Conservation (phyloP, 2,329 filamentous ascomycete species). For the Blastomyces parvus region DNA sequence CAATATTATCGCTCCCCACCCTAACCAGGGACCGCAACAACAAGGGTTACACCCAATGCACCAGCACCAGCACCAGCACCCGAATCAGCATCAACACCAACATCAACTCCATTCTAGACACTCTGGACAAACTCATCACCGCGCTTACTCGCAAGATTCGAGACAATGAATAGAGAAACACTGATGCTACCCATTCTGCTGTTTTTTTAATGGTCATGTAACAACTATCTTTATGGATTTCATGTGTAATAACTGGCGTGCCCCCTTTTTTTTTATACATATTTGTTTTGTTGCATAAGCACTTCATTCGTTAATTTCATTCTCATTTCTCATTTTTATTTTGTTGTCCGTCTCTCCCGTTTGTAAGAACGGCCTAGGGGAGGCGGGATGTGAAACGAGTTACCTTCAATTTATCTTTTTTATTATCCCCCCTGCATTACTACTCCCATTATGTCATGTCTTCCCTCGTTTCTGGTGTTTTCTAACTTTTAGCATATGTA, state of each 20-base stretch:
- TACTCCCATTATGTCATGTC: not conserved
- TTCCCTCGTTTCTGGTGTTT: not conserved
- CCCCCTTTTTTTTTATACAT: not conserved
- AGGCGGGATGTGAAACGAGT: not conserved
- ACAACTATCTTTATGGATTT: not conserved
- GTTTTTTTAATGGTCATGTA: not conserved
- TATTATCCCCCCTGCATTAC: not conserved
- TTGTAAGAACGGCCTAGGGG: not conserved
- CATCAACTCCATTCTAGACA: slow-evolving; percentile 9
- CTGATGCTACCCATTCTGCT: no score
- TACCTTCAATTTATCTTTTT: not conserved
- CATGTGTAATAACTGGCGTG: not conserved
- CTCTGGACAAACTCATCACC: slow-evolving; percentile 10
- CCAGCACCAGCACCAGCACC: slow-evolving; percentile 7
- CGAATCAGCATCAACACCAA: slow-evolving; percentile 4
- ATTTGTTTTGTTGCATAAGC: not conserved
- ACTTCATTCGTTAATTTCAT: not conserved
- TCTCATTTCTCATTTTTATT: not conserved
- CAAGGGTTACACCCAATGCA: slow-evolving; percentile 5
- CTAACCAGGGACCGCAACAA: slow-evolving; percentile 4
- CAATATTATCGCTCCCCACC: slow-evolving; percentile 4
- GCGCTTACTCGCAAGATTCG: slow-evolving; percentile 10
- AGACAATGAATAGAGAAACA: slow-evolving; percentile 2
- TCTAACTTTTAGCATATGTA: not conserved
- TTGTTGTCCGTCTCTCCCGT: not conserved